phyloP scores from a whole-genome alignment of 805 yeast genomes.

The Nakazawaea pomicola region DNA sequence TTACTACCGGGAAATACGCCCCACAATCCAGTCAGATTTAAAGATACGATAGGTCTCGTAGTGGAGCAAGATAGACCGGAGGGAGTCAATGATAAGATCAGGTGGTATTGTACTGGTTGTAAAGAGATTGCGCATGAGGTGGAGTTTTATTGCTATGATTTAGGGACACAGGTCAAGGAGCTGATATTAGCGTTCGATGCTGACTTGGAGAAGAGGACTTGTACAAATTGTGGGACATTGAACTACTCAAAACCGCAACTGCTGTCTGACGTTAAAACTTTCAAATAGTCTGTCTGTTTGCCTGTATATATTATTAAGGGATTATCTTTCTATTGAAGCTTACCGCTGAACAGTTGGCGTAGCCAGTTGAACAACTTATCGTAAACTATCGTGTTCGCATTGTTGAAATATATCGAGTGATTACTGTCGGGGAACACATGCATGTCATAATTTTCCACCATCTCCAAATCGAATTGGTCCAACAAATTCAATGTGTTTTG shows the following conservation, averaged over 20 bases:
- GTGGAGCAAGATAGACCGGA: conserved; percentile 88
- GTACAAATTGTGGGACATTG: conserved; percentile 67
- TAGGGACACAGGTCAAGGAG: conserved; percentile 86
- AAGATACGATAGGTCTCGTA: conserved; percentile 83
- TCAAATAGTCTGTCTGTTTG: not conserved
- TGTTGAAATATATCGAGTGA: conserved; percentile 75
- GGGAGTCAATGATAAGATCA: conserved; percentile 61
- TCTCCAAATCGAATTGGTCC: conserved; percentile 47
- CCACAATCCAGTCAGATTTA: conserved; percentile 85
- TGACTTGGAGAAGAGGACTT: conserved; percentile 61
- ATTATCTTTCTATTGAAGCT: conserved; percentile 12
- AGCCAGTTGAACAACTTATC: conserved; percentile 72
- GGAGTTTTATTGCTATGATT: conserved; percentile 69
- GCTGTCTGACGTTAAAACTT: conserved; percentile 8
- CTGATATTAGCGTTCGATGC: conserved; percentile 71
- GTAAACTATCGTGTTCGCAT: conserved; percentile 70
- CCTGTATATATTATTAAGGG: not conserved
- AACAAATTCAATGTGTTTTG: conserved; percentile 62
- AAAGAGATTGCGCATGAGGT: conserved; percentile 58
- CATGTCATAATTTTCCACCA: conserved; percentile 75
- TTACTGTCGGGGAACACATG: conserved; percentile 92
- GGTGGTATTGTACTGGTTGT: conserved; percentile 87
- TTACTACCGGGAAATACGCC: conserved; percentile 81
- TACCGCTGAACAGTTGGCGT: conserved; percentile 46
- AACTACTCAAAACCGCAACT: conserved; percentile 62